Base-by-base conservation (phyloP, 2,329 filamentous ascomycete genomes). In the Albifimbria verrucaria region DNA sequence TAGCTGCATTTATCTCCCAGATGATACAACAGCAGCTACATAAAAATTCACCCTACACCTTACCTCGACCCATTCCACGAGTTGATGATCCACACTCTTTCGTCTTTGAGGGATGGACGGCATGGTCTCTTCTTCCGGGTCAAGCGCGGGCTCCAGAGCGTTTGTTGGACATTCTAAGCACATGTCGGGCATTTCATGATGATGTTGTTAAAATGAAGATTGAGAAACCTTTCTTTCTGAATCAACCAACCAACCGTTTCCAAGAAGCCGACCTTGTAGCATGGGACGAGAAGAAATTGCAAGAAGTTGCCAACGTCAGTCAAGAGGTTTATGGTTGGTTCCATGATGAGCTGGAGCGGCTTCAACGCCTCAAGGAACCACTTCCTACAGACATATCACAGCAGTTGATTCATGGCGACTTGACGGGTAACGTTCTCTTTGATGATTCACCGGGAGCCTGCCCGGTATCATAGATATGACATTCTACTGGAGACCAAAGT, bases 391-490 rank as follows among this genome's bases (percentile, higher is more conserved):
- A 18, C 5, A 4, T 51, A 11, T 43, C 42, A 10, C 23, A 1
- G 10, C 51, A 54, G 25, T 43, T 51, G 3, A 49, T 57, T 9
- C 55, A 57, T 26, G 55, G 49, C 6, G 51, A 55, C 25, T 22
- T 55, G 22, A 51, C 46, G 2, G 51, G 53, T 18, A 57, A 53
- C 24, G 45, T 57, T 24, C 51, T 57, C 3, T 54, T 50, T 23
- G 53, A 51, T 22, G 49, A 49, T 9, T 7, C 46, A 2, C 17
- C 11, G 18, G 36, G 9, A 21, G 7, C 15, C 49, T 24, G 20
- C 53, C 53, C 7, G 52, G 54, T 11, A 51, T 56, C 12, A 52
- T 54, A n/a, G 54, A 58, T 42, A 22, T 56, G 56, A 52, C 52
- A 4, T 53, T 53, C n/a, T 55, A 53, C 39, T 55, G 52, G 54